These are phyloP conservation scores for Benincasa hispida DNA, from an alignment of 306 rosid genomes.

Conservation along the genomic window DNA sequence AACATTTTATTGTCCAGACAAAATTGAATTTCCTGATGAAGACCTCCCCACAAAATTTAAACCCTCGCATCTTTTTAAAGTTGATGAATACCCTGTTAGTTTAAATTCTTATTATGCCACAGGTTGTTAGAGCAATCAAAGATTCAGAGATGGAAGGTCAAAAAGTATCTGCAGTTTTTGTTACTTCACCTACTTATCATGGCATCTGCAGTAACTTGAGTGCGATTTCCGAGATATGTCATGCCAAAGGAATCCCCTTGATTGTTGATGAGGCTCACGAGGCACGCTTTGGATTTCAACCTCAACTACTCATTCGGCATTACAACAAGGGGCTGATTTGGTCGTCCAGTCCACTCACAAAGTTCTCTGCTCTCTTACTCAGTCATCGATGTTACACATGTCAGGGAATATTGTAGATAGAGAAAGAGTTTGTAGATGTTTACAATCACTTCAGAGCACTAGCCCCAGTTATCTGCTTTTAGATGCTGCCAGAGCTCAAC, in stretches of 20 bases:
- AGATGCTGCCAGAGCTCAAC: constrained; percentile 86
- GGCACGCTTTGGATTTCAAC: constrained; percentile 72
- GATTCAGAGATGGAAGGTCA: constrained; percentile 44
- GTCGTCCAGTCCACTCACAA: constrained; percentile 69
- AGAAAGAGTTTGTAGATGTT: constrained; percentile 53
- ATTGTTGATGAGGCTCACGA: constrained; percentile 96
- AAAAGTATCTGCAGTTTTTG: constrained; percentile 57
- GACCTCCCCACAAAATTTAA: neutral
- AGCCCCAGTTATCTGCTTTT: constrained; percentile 86
- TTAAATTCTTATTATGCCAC: constrained; percentile 4
- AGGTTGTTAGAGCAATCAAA: constrained; percentile 53
- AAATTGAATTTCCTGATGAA: neutral
- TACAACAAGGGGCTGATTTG: constrained; percentile 67
- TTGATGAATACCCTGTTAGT: neutral
- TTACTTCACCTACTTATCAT: constrained; percentile 85
- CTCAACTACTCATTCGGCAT: constrained; percentile 51
- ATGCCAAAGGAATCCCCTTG: constrained; percentile 56
- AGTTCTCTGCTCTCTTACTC: constrained; percentile 74
- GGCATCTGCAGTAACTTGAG: constrained; percentile 62
- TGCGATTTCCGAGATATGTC: constrained; percentile 59
- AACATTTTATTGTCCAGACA: neutral
- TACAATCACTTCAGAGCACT: constrained; percentile 66
- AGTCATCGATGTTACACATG: constrained; percentile 84
- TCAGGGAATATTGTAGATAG: constrained; percentile 42
- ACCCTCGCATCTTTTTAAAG: neutral